Conservation (phyloP, 192 early-diverging fungal species). For the Entrophospora sp. region DNA sequence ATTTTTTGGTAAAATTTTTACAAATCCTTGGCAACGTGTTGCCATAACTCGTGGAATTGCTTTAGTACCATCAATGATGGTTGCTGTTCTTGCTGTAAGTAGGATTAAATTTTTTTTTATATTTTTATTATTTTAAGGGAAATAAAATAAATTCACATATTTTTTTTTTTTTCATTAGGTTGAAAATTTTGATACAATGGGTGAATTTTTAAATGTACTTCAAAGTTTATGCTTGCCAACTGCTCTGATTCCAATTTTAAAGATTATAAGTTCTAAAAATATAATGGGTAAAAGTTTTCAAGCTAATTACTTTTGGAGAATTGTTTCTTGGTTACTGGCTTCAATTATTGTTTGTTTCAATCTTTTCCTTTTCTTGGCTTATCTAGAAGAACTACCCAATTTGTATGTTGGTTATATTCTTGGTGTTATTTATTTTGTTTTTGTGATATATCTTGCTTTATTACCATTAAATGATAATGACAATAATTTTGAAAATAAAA, state of each 20-base stretch:
- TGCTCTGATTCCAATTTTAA: slow-evolving; percentile 54
- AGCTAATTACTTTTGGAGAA: slow-evolving; percentile 24
- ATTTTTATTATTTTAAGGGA: neutral
- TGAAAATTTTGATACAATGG: slow-evolving; percentile 51
- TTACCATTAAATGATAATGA: neutral
- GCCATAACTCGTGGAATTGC: slow-evolving; percentile 53
- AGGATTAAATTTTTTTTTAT: neutral
- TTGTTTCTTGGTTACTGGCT: slow-evolving; percentile 38
- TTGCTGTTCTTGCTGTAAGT: slow-evolving; percentile 45
- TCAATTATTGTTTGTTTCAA: slow-evolving; percentile 48
- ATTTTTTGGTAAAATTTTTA: slow-evolving; percentile 56
- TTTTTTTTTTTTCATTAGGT: slow-evolving; percentile 8
- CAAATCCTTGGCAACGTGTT: slow-evolving; percentile 54
- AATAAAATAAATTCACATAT: too few relatives aligned
- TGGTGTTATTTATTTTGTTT: slow-evolving; percentile 21
- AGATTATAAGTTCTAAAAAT: slow-evolving; percentile 39
- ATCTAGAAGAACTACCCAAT: slow-evolving; percentile 23
- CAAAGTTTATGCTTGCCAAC: slow-evolving; percentile 61
- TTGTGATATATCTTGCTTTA: slow-evolving; percentile 14
- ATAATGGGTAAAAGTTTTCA: slow-evolving; percentile 37
- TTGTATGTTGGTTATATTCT: slow-evolving; percentile 14
- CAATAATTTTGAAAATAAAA: neutral
- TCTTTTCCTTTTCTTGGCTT: slow-evolving; percentile 35
- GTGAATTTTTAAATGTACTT: slow-evolving; percentile 59
- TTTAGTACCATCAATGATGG: slow-evolving; percentile 56